These are phyloP conservation scores for Irpex sp. DNA, from an alignment of 1,284 basidiomycete genomes.

Conservation along the genomic window DNA sequence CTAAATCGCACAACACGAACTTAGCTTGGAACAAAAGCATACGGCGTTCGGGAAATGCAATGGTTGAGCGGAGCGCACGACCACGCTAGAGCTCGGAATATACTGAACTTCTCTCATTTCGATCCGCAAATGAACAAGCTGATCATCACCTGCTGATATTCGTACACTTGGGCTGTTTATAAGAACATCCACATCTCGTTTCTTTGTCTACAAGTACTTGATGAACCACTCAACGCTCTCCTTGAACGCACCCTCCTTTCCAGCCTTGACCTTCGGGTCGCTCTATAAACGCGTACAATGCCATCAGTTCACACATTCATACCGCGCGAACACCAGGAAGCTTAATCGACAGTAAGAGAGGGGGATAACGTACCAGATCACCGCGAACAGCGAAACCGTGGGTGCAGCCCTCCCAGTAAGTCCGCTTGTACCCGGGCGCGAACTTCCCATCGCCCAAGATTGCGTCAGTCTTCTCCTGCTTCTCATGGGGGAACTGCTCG, in stretches of 20 bases:
- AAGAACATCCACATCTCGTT: not conserved
- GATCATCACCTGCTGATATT: not conserved
- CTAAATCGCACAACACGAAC: too few species aligned
- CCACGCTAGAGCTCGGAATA: too few species aligned
- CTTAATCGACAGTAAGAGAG: not conserved
- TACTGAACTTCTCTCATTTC: not conserved
- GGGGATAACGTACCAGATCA: constrained; percentile 23
- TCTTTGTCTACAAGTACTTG: constrained; percentile 17
- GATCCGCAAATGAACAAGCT: not conserved
- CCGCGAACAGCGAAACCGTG: constrained; percentile 50
- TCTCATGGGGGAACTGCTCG: constrained; percentile 41
- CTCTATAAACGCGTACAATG: constrained; percentile 14
- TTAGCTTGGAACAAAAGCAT: too few species aligned
- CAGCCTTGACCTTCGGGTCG: constrained; percentile 26
- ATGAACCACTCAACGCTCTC: constrained; percentile 24
- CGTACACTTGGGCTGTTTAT: not conserved
- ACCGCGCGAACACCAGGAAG: not conserved
- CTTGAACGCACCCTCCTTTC: constrained; percentile 28
- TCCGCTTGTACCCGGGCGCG: constrained; percentile 37
- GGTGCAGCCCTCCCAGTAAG: constrained; percentile 38
- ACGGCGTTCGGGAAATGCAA: too few species aligned
- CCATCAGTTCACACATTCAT: not conserved
- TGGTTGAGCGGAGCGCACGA: too few species aligned
- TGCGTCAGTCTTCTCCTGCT: constrained; percentile 44
- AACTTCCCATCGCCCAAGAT: constrained; percentile 51